These are phyloP conservation scores for Pascua sp. DNA, from an alignment of 1,284 basidiomycete genomes.

Conservation along the genomic window DNA sequence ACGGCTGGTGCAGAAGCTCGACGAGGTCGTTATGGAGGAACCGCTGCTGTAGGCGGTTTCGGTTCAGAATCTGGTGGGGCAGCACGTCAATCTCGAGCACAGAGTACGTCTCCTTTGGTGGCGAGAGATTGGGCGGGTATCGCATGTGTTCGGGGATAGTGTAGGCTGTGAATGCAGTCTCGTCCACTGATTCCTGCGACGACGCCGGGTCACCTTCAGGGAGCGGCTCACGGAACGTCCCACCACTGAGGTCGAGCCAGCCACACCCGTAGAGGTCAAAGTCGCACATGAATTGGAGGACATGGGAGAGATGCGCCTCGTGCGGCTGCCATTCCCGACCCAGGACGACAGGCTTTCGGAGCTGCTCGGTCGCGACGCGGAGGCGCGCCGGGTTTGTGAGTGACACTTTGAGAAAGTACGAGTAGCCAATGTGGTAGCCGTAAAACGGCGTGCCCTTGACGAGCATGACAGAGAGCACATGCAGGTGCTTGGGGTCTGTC, in stretches of 20 bases:
- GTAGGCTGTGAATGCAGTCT: constrained; percentile 21
- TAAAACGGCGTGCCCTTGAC: constrained; percentile 97
- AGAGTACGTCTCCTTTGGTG: constrained; percentile 63
- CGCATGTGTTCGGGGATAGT: constrained; percentile 36
- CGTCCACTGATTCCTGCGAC: background rate
- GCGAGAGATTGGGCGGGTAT: constrained; percentile 51
- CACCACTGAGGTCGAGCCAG: constrained; percentile 64
- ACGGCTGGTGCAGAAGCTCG: constrained; percentile 56
- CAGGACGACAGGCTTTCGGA: constrained; percentile 78
- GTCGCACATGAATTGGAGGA: constrained; percentile 92
- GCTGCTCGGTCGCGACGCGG: constrained; percentile 66
- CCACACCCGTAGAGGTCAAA: constrained; percentile 94
- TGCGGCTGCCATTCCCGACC: constrained; percentile 70
- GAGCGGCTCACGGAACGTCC: constrained; percentile 53
- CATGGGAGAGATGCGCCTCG: constrained; percentile 85
- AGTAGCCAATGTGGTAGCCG: constrained; percentile 82
- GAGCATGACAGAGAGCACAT: constrained; percentile 64
- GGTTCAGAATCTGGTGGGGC: constrained; percentile 81
- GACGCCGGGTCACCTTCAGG: constrained; percentile 42
- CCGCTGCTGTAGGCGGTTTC: constrained; percentile 63
- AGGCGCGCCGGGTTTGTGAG: constrained; percentile 68
- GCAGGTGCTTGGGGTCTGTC: constrained; percentile 46
- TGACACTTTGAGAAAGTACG: constrained; percentile 85
- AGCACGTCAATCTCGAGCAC: constrained; percentile 79
- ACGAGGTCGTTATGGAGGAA: constrained; percentile 70